Percentiles rank a stretch among this genome's conserved stretches.
Conservation (phyloP, 2,329 filamentous ascomycete species). For the Drechslerella stenobrocha region DNA sequence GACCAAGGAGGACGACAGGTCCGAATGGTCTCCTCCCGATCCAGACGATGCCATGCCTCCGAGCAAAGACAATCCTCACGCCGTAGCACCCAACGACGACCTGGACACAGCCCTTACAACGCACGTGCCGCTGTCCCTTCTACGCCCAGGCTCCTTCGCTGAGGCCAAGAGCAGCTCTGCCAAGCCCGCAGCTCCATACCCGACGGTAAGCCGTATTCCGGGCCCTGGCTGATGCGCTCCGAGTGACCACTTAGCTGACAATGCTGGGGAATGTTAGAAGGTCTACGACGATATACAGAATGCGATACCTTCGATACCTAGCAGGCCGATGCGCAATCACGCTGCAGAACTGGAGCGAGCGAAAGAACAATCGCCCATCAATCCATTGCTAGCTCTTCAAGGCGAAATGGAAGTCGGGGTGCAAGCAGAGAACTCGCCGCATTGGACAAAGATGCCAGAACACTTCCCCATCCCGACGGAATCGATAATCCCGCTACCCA, state of each 20-base stretch:
- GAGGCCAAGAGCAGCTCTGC: constrained; percentile 12
- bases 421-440: constrained; percentile 53
- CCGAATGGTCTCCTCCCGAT: constrained; percentile 44
- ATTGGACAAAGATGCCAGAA: constrained; percentile 76
- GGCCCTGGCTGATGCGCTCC: not conserved
- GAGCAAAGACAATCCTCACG: constrained; percentile 34
- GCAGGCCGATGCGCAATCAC: constrained; percentile 9
- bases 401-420: no score
- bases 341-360: no score
- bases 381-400: no score
- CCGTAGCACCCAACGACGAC: constrained; percentile 8
- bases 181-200: constrained; percentile 7
- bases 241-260: not conserved
- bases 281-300: constrained; percentile 2
- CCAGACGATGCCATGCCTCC: constrained; percentile 47
- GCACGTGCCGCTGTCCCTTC: constrained; percentile 22
- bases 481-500: constrained; percentile 75
- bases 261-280: not conserved
- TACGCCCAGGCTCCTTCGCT: constrained; percentile 24
- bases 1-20: constrained; percentile 35
- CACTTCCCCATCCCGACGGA: constrained; percentile 74
- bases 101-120: constrained; percentile 7
- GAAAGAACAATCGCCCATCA: constrained; percentile 3
- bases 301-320: constrained; percentile 9
- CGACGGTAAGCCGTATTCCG: not conserved